Conservation (phyloP, 1,139 yeast species). For the Yarrowia galli region DNA sequence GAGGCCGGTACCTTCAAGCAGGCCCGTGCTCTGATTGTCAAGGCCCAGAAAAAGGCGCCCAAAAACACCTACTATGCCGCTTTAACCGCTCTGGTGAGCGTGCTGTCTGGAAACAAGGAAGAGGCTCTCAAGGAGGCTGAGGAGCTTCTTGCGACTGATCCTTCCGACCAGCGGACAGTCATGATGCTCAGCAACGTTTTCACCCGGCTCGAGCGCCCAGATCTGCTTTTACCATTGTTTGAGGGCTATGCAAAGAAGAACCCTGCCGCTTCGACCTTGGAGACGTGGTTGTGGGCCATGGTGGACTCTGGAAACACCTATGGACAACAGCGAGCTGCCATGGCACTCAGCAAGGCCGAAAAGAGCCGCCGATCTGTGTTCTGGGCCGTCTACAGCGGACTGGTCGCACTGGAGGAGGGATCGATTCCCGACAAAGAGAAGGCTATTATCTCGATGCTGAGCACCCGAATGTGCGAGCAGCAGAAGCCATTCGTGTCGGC, state of each 20-base stretch:
- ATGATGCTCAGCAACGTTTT: conserved; percentile 40
- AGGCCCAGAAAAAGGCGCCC: conserved; percentile 64
- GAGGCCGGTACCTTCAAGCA: conserved; percentile 61
- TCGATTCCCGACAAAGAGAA: conserved; percentile 39
- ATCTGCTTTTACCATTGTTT: conserved; percentile 52
- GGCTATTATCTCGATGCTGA: conserved; percentile 40
- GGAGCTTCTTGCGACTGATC: conserved; percentile 56
- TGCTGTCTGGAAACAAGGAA: conserved; percentile 55
- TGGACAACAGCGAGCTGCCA: conserved; percentile 51
- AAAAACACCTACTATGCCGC: conserved; percentile 61
- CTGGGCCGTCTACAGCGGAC: conserved; percentile 55
- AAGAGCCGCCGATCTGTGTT: conserved; percentile 53
- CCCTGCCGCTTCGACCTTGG: conserved; percentile 47
- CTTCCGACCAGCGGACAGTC: conserved; percentile 63
- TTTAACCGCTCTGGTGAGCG: conserved; percentile 56
- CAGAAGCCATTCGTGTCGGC: conserved; percentile 57
- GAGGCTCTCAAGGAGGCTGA: conserved; percentile 58
- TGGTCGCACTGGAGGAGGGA: conserved; percentile 21
- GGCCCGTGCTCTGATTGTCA: conserved; percentile 61
- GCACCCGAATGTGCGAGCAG: conserved; percentile 58
- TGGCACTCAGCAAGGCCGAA: conserved; percentile 48
- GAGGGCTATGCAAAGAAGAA: conserved; percentile 57
- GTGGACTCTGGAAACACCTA: conserved; percentile 47
- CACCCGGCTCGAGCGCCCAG: conserved; percentile 29
- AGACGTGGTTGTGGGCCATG: conserved; percentile 50